phyloP scores from a whole-genome alignment of 2,329 filamentous ascomycete genomes.

The Fusarium sulawesiense region DNA sequence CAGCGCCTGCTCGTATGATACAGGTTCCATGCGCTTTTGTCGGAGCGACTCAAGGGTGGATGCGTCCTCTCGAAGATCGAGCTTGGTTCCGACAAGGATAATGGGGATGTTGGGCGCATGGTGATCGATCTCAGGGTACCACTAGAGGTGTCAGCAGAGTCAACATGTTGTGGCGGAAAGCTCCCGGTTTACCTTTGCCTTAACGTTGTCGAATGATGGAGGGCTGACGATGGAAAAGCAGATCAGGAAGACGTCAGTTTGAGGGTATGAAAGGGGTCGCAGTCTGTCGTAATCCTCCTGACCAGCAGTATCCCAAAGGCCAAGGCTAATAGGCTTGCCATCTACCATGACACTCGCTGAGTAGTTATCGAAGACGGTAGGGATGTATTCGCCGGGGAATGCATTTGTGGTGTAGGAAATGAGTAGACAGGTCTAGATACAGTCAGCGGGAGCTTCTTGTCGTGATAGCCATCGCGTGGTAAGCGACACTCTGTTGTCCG shows the following conservation, averaged over 20 bases:
- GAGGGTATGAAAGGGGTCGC: constrained; percentile 94
- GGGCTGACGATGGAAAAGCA: constrained; percentile 99
- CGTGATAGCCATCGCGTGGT: background rate
- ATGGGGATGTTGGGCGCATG: constrained; percentile 96
- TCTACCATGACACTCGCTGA: constrained; percentile 99
- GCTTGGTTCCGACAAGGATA: constrained; percentile 96
- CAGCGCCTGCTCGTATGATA: constrained; percentile 92
- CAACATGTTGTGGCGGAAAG: background rate
- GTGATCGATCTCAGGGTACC: constrained; percentile 97
- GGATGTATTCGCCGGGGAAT: constrained; percentile 99
- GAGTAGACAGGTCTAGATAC: constrained; percentile 88
- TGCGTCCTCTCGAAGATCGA: constrained; percentile 92
- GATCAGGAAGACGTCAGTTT: constrained; percentile 98
- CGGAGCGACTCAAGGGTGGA: constrained; percentile 83
- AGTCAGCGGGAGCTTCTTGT: constrained; percentile 45
- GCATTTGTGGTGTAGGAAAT: constrained; percentile 99
- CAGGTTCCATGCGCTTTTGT: constrained; percentile 96
- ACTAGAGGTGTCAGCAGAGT: constrained; percentile 64
- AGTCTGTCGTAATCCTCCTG: constrained; percentile 98
- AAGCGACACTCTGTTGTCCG: constrained; percentile 7
- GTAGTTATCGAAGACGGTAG: constrained; percentile 99
- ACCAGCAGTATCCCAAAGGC: constrained; percentile 97
- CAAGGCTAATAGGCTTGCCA: constrained; percentile 95
- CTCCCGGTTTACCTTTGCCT: constrained; percentile 81
- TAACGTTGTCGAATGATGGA: constrained; percentile 98